Evolutionary conservation across 495 filamentous ascomycete species (phyloP), one percentile per base, ranked within the genome.

Genomic region (Talaromyces borbonicus): DNA sequence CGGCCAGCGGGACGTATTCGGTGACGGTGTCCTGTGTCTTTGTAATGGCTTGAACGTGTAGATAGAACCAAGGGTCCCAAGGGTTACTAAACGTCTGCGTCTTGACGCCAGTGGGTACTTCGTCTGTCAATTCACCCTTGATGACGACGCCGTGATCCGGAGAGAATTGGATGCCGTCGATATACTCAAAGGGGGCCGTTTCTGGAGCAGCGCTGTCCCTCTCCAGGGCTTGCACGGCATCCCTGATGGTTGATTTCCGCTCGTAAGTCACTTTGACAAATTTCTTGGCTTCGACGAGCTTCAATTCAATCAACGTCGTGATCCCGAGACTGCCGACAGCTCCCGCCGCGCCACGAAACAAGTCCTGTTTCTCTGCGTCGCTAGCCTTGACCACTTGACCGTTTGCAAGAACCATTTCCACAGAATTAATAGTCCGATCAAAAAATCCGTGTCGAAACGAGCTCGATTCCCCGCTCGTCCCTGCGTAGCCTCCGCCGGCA

Each of bases 1-100:
- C 75, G 5, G 59, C 63, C 7, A 79, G 55, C 9, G 78, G 78
- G 30, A 79, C 72, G 20, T 59, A 56, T 30, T 80, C 73, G 12
- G 53, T 54, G 2, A 37, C 24, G 42, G 53, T 24, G 40, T 44
- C 26, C 29, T 43, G 31, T 22, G 27, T 32, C 7, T 48, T 50
- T 4, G 55, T 51, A 25, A 49, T 47, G 2, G 44, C 25, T 33
- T 62, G 50, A 12, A 62, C 74, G 47, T 80, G 75, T 1, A 79
- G 60, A 36, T 79, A 79, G 55, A 73, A 80, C 77, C 78, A 81
- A 4, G 76, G 71, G 49, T 80, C 78, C 16, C 54, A 58, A 0
- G 72, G 43, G 2, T 55, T 52, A 52, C 65, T 72, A 57, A 81
- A 80, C 2, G 49, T 51, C 43, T 63, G 62, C 5, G 66, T 29